Base-by-base conservation (phyloP, 768 basidiomycete genomes). In the Mrakia hoshinonis region DNA sequence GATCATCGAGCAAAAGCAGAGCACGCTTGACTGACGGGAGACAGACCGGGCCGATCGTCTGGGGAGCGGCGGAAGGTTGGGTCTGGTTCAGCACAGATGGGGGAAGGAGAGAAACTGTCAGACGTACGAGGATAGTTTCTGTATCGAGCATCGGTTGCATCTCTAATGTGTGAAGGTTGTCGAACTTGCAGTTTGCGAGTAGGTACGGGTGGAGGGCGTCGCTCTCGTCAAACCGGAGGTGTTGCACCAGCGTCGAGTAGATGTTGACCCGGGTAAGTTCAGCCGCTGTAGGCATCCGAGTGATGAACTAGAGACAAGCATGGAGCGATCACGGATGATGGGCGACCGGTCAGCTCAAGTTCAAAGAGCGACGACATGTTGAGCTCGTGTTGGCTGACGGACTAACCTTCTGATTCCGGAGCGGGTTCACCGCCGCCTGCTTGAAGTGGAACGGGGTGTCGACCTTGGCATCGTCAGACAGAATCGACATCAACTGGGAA, bases 171-270 rank as follows among this genome's bases (percentile, higher is more conserved):
- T 60, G 22, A 1, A 68, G 54, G 3, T 54, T 58, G 18, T 54
- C 52, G 13, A 68, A 68, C 6, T 20, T 3, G 1, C 55, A 43
- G 15, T 11, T n/a, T 0, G n/a, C 55, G 0, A 55, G 24, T 0
- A 68, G n/a, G 31, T 38, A 68, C 4, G 67, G 67, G 29, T 68
- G 67, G 15, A 58, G 20, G 26, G 54, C 67, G 26, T 68, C 67
- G 55, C 67, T 68, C 55, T 68, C 67, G 55, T 68, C 67, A 26
- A 68, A 68, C 0, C 67, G 67, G 12, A 68, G 43, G 26, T 68
- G 67, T 39, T 68, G 34, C 54, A 68, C 31, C 1, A 68, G 26
- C 0, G n/a, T 43, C 9, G 67, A 52, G 11, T 68, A 68, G 7
- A 26, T 1, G 13, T 68, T 39, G 0, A 60, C 3, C 3, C 55